Percentiles rank a stretch among this genome's conserved stretches.
Conservation (phyloP, 2,329 filamentous ascomycete genomes). For the Tympanopsis confertula region DNA sequence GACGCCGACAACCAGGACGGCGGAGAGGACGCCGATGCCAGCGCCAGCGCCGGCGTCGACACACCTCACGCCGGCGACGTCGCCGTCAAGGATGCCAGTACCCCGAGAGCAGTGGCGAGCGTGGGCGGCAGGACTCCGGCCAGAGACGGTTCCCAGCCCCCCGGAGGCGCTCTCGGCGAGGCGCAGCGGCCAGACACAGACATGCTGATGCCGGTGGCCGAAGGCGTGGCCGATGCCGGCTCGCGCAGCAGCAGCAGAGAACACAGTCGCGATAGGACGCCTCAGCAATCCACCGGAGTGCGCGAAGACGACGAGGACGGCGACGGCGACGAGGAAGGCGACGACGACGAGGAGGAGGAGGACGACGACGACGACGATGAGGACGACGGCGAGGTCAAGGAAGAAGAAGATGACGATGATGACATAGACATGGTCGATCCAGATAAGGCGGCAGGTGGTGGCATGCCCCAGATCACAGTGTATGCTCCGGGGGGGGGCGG, state of each 20-base stretch:
- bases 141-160: slow-evolving; percentile 10
- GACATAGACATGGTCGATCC: slow-evolving; percentile 30
- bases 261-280: slow-evolving; percentile 1
- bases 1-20: slow-evolving; percentile 50
- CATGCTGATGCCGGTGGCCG: slow-evolving; percentile 19
- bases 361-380: slow-evolving; percentile 8
- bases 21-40: slow-evolving; percentile 20
- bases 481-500: slow-evolving; percentile 31
- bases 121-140: slow-evolving; percentile 21
- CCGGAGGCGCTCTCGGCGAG: not conserved
- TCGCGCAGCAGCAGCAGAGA: slow-evolving; percentile 3
- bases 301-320: slow-evolving; percentile 13
- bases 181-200: slow-evolving; percentile 3
- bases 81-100: slow-evolving; percentile 11
- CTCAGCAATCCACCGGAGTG: slow-evolving; percentile 12
- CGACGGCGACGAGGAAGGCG: slow-evolving; percentile 20
- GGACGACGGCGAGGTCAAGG: slow-evolving; percentile 6
- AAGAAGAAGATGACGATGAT: slow-evolving; percentile 10
- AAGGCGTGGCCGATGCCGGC: slow-evolving; percentile 4
- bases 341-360: slow-evolving; percentile 18
- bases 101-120: slow-evolving; percentile 15
- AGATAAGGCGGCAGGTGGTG: slow-evolving; percentile 30
- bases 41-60: slow-evolving; percentile 34
- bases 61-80: slow-evolving; percentile 25
- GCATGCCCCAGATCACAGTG: slow-evolving; percentile 34